phyloP scores from a whole-genome alignment of 306 rosid species.

The Vachellia collinsii region DNA sequence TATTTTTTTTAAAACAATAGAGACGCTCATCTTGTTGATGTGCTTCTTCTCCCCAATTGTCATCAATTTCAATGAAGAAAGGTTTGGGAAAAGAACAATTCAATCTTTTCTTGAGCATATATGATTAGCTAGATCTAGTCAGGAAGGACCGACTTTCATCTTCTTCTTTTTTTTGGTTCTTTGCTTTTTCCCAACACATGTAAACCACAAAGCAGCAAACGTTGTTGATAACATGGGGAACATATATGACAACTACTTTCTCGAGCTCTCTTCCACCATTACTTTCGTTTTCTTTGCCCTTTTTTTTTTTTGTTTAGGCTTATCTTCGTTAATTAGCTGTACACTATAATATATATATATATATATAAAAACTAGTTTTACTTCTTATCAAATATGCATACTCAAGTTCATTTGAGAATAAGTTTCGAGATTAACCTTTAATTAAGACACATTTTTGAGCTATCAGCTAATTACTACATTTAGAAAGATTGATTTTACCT shows the following conservation, averaged over 20 bases:
- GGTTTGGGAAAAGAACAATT: background rate
- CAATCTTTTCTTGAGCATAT: background rate
- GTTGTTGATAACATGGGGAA: constrained; percentile 27
- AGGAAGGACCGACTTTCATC: background rate
- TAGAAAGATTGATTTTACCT: background rate
- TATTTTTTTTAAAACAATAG: no score
- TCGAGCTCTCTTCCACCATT: background rate
- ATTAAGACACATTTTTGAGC: no score
- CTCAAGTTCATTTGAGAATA: background rate
- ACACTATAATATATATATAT: background rate
- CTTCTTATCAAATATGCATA: background rate
- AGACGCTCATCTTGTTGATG: background rate
- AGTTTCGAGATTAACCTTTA: background rate
- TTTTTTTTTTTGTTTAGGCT: background rate
- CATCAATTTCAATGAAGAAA: background rate
- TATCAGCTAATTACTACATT: background rate
- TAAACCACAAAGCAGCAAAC: background rate
- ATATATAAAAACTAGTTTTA: background rate
- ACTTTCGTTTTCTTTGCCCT: background rate
- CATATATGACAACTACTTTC: background rate
- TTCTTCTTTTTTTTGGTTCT: background rate
- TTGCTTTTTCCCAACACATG: background rate
- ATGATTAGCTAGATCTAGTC: background rate
- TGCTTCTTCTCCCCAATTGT: background rate
- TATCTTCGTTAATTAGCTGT: background rate